Evolutionary conservation across 1,139 yeast genomes (phyloP), one percentile per base, ranked within the genome.

Genomic region (Blastobotrys apis): DNA sequence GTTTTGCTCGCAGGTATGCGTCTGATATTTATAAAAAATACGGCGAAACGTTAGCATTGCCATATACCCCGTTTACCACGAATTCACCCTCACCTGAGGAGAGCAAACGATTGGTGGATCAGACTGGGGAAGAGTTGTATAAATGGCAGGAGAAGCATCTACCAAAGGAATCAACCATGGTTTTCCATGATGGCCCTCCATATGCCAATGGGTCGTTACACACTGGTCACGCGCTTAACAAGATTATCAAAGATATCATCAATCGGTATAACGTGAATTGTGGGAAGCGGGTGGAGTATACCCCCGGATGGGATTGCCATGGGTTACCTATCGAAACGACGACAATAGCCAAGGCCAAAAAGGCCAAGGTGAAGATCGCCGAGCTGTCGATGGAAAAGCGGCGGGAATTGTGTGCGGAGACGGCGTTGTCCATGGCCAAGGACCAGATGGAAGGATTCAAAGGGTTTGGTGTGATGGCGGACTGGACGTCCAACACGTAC

Each of bases 221-320:
- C 62, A 65, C 90, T 49, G 99, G 99, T 1, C 99, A 92, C 65
- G 90, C 97, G 0, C 66, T 92, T 58, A 92, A 92, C 66, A 92
- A 92, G 59, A 77, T 88, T 20, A 65, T 87, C 45, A 92, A 92
- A 63, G 99, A 92, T 64, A 79, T 92, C 43, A 78, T 90, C 44
- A 79, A 79, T 52, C 70, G 99, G 43, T 81, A 72, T 55, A 80
- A 86, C 57, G 67, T 90, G 33, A 64, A 83, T 39, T 65, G 71
- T 36, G 84, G 88, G 20, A 74, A 77, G 50, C 71, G 72, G 37
- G 77, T 92, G 4, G 70, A 74, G 45, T 92, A 86, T 59, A 73
- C 74, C 37, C 97, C 97, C 0, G 99, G 99, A 0, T 92, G 98
- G 97, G 99, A 92, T 63, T 92, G 98, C 59, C 99, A 92, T 67